These are phyloP conservation scores for Capronia epimyces DNA, from an alignment of 2,329 filamentous ascomycete genomes.

Conservation along the genomic window DNA sequence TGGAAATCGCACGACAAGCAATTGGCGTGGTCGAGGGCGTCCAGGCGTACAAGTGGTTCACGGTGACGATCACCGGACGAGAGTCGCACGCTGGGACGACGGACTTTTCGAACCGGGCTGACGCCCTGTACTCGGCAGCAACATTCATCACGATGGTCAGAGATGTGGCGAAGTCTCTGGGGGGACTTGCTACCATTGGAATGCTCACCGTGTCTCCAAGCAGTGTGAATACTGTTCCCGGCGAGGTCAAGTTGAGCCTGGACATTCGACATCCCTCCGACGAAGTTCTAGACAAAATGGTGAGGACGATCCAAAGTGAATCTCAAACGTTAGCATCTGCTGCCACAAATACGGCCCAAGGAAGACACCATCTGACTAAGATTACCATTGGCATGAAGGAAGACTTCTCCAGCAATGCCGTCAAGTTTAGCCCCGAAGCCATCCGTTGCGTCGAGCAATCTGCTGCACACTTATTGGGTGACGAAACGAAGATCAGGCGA, in stretches of 20 bases:
- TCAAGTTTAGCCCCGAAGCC: constrained; percentile 62
- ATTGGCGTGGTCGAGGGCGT: constrained; percentile 68
- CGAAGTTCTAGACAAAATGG: constrained; percentile 16
- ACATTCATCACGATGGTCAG: constrained; percentile 64
- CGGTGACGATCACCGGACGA: constrained; percentile 58
- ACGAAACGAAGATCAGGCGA: constrained; percentile 43
- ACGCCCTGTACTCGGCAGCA: constrained; percentile 62
- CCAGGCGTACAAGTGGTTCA: constrained; percentile 71
- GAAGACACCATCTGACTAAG: constrained; percentile 31
- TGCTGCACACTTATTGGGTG: constrained; percentile 49
- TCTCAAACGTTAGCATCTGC: constrained; percentile 51
- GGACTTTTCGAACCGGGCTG: constrained; percentile 59
- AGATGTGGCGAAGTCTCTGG: constrained; percentile 52
- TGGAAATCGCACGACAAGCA: constrained; percentile 59
- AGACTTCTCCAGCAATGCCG: constrained; percentile 45
- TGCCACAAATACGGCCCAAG: constrained; percentile 40
- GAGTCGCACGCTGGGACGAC: constrained; percentile 74
- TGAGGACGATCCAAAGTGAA: constrained; percentile 6
- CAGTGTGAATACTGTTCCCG: constrained; percentile 68
- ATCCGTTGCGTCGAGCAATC: constrained; percentile 59
- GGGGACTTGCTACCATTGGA: constrained; percentile 63
- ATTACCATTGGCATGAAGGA: constrained; percentile 17
- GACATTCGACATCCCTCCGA: constrained; percentile 26
- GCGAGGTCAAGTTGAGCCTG: constrained; percentile 46
- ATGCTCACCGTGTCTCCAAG: constrained; percentile 63